Percentiles rank a stretch among this genome's conserved stretches.
Evolutionary conservation across 1,284 basidiomycete species (phyloP).

Genomic region (Irpex sp.): DNA sequence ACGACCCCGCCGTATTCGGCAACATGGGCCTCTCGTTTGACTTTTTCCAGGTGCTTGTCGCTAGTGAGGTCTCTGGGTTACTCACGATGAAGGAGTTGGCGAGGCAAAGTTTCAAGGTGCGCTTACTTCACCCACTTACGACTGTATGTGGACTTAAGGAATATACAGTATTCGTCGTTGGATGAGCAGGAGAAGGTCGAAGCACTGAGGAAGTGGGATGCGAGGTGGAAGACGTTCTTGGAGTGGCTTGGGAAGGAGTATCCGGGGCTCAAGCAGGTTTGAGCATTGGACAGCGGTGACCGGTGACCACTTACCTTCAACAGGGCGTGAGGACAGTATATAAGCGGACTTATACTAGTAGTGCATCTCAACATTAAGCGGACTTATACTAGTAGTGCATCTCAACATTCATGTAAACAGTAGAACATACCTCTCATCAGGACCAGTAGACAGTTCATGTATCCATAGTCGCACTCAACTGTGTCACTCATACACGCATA

Average conservation of each 20-base stretch:
- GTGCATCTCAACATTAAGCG: no score
- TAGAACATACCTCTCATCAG: background rate
- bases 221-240: slow-evolving; percentile 51
- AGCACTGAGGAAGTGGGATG: slow-evolving; percentile 47
- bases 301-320: no score
- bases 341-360: background rate
- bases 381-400: background rate
- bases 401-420: no score
- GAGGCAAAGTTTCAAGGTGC: slow-evolving; percentile 60
- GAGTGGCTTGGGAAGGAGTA: slow-evolving; percentile 31
- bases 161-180: slow-evolving; percentile 49
- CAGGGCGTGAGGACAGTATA: background rate
- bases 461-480: background rate
- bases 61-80: slow-evolving; percentile 63
- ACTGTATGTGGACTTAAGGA: no score
- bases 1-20: slow-evolving; percentile 75
- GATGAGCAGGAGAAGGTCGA: slow-evolving; percentile 41
- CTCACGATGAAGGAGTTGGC: slow-evolving; percentile 57
- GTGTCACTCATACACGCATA: background rate
- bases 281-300: no score
- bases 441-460: background rate
- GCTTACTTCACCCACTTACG: slow-evolving; percentile 7
- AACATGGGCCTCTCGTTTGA: slow-evolving; percentile 74
- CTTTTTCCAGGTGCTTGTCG: slow-evolving; percentile 67
- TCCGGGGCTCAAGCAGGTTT: background rate